These are phyloP conservation scores for Botrytis porri DNA, from an alignment of 2,329 filamentous ascomycete species.

Conservation along the genomic window DNA sequence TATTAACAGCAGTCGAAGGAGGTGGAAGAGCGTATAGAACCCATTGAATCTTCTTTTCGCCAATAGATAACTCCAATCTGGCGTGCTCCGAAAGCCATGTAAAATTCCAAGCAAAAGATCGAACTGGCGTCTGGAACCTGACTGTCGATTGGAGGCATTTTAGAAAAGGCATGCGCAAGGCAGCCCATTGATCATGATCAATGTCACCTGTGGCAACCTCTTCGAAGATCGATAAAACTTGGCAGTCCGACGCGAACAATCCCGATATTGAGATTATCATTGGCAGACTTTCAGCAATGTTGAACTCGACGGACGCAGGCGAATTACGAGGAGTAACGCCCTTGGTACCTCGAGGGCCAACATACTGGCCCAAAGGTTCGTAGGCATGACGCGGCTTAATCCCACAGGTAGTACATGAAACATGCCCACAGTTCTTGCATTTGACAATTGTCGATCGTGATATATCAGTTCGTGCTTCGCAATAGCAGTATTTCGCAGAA, in stretches of 20 bases:
- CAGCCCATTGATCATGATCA: constrained; percentile 33
- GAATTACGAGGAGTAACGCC: constrained; percentile 44
- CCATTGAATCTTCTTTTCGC: constrained; percentile 43
- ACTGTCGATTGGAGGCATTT: constrained; percentile 42
- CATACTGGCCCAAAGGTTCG: constrained; percentile 40
- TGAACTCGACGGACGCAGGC: constrained; percentile 26
- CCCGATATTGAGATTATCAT: not conserved
- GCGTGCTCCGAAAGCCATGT: constrained; percentile 42
- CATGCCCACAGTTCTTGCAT: constrained; percentile 53
- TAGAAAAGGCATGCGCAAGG: constrained; percentile 37
- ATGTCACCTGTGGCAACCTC: constrained; percentile 34
- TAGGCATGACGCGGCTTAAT: constrained; percentile 49
- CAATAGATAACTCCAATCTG: constrained; percentile 42
- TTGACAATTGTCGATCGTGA: constrained; percentile 42
- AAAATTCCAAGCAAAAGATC: constrained; percentile 32
- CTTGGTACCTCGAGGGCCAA: constrained; percentile 44
- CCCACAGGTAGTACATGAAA: constrained; percentile 52
- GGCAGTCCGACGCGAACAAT: constrained; percentile 27
- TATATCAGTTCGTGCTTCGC: constrained; percentile 49
- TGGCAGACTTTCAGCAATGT: not conserved
- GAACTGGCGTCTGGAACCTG: not conserved
- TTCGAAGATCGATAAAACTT: constrained; percentile 38
- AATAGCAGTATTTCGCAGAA: constrained; percentile 52
- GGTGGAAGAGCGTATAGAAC: constrained; percentile 42
- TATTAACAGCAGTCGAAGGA: constrained; percentile 37